Conservation (phyloP, 2,329 filamentous ascomycete species). For the Grosmannia clavigera region DNA sequence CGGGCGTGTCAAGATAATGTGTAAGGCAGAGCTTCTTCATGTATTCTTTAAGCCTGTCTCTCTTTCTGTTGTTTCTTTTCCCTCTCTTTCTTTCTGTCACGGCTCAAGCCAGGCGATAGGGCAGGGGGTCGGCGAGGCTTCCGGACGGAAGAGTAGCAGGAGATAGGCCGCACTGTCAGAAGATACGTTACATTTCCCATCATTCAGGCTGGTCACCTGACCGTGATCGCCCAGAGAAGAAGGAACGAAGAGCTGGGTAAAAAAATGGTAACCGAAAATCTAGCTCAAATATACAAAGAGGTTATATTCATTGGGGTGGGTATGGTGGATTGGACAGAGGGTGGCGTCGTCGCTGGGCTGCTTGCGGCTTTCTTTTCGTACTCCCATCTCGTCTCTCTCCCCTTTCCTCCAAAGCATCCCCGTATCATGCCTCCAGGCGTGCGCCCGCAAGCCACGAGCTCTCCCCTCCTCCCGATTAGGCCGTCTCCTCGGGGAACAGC, state of each 20-base stretch:
- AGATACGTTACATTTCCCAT: too few species aligned
- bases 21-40: too few species aligned
- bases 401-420: not conserved
- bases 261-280: not conserved
- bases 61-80: not conserved
- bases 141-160: too few species aligned
- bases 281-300: slow-evolving; percentile 1
- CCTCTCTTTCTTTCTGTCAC: too few species aligned
- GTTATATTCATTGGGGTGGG: not conserved
- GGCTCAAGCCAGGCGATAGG: too few species aligned
- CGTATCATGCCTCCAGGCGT: not conserved
- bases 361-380: not conserved
- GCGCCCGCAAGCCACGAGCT: not conserved
- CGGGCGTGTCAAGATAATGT: too few species aligned
- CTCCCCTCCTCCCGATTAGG: not conserved
- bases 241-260: not conserved
- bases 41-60: not conserved
- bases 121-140: too few species aligned
- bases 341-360: not conserved
- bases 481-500: slow-evolving; percentile 53
- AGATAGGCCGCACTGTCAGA: too few species aligned
- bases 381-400: not conserved
- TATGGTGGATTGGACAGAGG: not conserved
- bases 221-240: too few species aligned
- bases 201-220: too few species aligned